A percentile compares a stretch with the other conserved stretches of the same genome.
Conservation (phyloP, 1,139 yeast genomes). For the Saccharomyces pastorianus region DNA sequence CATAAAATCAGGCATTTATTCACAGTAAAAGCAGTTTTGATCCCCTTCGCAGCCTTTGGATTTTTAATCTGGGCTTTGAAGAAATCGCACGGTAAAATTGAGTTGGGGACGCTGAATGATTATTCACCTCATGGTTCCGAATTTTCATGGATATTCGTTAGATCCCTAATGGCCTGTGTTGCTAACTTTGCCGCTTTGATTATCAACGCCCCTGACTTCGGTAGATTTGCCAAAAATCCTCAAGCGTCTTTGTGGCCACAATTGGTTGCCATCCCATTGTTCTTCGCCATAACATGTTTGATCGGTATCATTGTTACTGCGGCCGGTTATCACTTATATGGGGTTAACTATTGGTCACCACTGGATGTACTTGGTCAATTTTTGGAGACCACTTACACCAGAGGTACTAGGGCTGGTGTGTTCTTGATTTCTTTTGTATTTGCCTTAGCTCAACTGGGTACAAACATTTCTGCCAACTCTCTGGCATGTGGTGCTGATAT, state of each 20-base stretch:
- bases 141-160: constrained; percentile 60
- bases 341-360: constrained; percentile 73
- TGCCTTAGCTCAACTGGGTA: constrained; percentile 77
- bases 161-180: constrained; percentile 62
- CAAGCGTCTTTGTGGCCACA: constrained; percentile 43
- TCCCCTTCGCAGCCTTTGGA: constrained; percentile 70
- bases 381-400: constrained; percentile 47
- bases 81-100: constrained; percentile 32
- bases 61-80: constrained; percentile 72
- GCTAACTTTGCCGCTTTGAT: constrained; percentile 80
- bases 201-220: constrained; percentile 79
- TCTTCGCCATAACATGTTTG: constrained; percentile 72
- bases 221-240: constrained; percentile 62
- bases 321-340: constrained; percentile 61
- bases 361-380: constrained; percentile 61
- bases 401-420: constrained; percentile 77
- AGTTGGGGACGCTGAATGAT: constrained; percentile 15
- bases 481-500: constrained; percentile 83
- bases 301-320: constrained; percentile 81
- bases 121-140: constrained; percentile 12
- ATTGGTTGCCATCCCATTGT: constrained; percentile 58
- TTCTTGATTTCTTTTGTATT: constrained; percentile 68
- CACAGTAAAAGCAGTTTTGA: constrained; percentile 62
- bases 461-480: constrained; percentile 81
- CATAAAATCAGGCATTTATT: constrained; percentile 71